Base-by-base conservation (phyloP, 2,329 filamentous ascomycete genomes). In the Ophiocordyceps robertsii region DNA sequence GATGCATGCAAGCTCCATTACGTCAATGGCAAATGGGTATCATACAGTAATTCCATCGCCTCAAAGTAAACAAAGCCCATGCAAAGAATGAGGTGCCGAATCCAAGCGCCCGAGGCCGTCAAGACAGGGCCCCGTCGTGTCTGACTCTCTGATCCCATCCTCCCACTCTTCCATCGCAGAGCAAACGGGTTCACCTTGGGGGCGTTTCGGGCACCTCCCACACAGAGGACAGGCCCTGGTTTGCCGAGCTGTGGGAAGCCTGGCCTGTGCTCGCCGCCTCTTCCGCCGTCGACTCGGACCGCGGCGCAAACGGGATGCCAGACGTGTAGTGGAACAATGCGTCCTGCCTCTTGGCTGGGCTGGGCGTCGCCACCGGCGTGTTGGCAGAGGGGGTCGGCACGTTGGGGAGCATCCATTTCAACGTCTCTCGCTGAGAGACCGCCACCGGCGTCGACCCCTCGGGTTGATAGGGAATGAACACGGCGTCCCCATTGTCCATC, bases 381-480 rank as follows among this genome's bases (percentile, higher is more conserved):
- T 53, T 53, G 8, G 58, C 53, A 38, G 60, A 53, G 4, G 62
- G 58, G n/a, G 59, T 61, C 0, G 57, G 47, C 6, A 56, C 60
- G 44, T 71, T 73, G 4, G 72, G 69, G 13, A 70, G 68, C 21
- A 75, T 58, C 72, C 72, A 77, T 41, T 64, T 65, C 41, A 75
- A 56, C 5, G 63, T 56, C 46, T 67, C 64, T 29, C 61, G 54
- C 29, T 58, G 58, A 7, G 58, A 50, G 14, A 67, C 47, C 1
- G 64, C 41, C 4, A 57, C 53, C 1, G 72, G 63, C 0, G 59
- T 46, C 1, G 71, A 68, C 0, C 73, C 74, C n/a, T 73, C 66
- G 0, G 74, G 72, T 45, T 77, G 69, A 47, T 76, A 77, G 0
- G 65, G 64, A 21, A 77, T 61, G 46, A 77, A 77, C 19, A 69